phyloP scores from a whole-genome alignment of 371 early-diverging fungal species.

The Blakeslea trispora region DNA sequence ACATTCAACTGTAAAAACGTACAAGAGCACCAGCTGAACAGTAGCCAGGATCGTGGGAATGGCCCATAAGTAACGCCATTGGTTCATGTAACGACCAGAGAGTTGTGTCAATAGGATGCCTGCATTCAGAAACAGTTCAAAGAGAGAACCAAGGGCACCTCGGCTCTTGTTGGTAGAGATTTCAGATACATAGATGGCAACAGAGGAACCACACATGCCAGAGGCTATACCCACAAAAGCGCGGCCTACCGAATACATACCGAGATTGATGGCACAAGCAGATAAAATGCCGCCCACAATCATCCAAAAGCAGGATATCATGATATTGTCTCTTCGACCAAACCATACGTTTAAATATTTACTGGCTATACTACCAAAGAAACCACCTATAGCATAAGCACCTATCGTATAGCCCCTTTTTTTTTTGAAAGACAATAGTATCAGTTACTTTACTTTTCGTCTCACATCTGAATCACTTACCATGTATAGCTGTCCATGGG shows the following conservation, averaged over 20 bases:
- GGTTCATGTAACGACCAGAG: conserved; percentile 64
- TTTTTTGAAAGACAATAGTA: too few relatives aligned
- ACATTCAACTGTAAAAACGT: conserved; percentile 77
- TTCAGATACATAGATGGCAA: conserved; percentile 79
- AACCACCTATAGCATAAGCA: conserved; percentile 50
- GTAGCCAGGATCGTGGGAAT: conserved; percentile 61
- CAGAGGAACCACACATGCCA: conserved; percentile 65
- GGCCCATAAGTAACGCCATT: conserved; percentile 70
- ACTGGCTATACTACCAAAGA: conserved; percentile 44
- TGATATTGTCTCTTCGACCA: conserved; percentile 43
- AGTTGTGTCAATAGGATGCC: conserved; percentile 77
- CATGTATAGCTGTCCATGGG: conserved; percentile 45
- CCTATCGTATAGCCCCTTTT: conserved; percentile 48
- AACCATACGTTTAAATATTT: conserved; percentile 42
- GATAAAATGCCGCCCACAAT: conserved; percentile 45
- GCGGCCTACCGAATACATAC: conserved; percentile 72
- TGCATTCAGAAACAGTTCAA: conserved; percentile 64
- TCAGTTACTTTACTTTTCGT: too few relatives aligned
- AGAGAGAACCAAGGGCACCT: conserved; percentile 67
- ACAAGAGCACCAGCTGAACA: conserved; percentile 60
- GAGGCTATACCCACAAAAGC: conserved; percentile 84
- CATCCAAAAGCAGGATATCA: conserved; percentile 39
- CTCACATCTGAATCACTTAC: conserved; percentile 19
- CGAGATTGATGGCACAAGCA: conserved; percentile 37
- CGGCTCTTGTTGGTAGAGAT: conserved; percentile 75